phyloP scores from a whole-genome alignment of 768 basidiomycete genomes.

The Boletus patriciae region DNA sequence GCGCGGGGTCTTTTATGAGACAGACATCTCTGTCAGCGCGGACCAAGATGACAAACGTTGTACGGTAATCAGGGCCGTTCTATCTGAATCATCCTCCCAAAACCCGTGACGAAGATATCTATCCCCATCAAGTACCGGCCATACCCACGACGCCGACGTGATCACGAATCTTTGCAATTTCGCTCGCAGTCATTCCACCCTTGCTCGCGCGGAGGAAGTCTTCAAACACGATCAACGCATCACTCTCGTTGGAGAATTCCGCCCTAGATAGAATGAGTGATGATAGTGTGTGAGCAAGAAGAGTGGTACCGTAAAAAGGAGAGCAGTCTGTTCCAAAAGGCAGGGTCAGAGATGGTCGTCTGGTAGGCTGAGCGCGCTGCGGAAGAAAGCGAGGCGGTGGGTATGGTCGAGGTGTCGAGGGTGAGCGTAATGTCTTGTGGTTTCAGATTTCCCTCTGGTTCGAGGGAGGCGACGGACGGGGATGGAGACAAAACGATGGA shows the following conservation, averaged over 20 bases:
- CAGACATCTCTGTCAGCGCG: conserved; percentile 4
- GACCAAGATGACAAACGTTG: conserved; percentile 13
- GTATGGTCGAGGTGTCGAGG: conserved; percentile 56
- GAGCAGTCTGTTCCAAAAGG: conserved; percentile 75
- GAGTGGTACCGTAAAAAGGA: conserved; percentile 55
- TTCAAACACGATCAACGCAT: conserved; percentile 77
- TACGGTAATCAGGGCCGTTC: conserved; percentile 5
- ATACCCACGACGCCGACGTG: conserved; percentile 84
- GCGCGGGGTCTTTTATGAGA: background rate
- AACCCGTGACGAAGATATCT: background rate
- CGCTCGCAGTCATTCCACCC: conserved; percentile 72
- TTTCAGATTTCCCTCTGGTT: conserved; percentile 40
- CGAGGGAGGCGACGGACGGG: conserved; percentile 49
- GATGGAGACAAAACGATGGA: conserved; percentile 79
- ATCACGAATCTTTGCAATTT: conserved; percentile 93
- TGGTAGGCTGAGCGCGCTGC: conserved; percentile 32
- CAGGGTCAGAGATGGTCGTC: conserved; percentile 66
- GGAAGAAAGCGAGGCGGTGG: conserved; percentile 45
- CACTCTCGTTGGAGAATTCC: conserved; percentile 62
- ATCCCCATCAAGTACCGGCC: conserved; percentile 63
- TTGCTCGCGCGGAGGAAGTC: conserved; percentile 83
- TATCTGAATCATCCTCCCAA: conserved; percentile 3
- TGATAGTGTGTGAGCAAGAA: background rate
- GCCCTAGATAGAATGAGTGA: conserved; percentile 37
- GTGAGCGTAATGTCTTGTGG: conserved; percentile 65